Percentiles rank a stretch among this genome's conserved stretches.
Evolutionary conservation across 768 basidiomycete genomes (phyloP).

Genomic region (Boletus huronensis): DNA sequence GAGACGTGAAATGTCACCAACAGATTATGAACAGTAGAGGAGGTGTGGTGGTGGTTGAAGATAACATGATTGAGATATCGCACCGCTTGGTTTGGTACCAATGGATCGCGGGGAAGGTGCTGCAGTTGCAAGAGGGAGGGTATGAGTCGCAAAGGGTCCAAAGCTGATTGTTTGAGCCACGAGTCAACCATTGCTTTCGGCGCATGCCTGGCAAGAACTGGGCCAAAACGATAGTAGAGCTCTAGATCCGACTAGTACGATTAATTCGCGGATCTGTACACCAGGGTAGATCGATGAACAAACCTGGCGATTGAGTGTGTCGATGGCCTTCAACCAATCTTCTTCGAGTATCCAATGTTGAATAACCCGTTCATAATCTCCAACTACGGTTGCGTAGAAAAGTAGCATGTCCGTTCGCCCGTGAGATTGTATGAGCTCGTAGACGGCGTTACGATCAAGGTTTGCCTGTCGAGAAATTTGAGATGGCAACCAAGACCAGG

Average conservation of each 20-base stretch:
- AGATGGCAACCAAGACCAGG: neutral
- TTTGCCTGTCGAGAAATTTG: constrained; percentile 53
- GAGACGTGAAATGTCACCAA: constrained; percentile 83
- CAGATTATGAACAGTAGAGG: constrained; percentile 89
- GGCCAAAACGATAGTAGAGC: constrained; percentile 89
- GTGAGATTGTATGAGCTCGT: constrained; percentile 91
- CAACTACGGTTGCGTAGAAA: constrained; percentile 78
- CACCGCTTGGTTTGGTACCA: constrained; percentile 81
- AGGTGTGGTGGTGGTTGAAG: constrained; percentile 75
- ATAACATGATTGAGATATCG: constrained; percentile 85
- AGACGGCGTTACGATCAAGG: constrained; percentile 80
- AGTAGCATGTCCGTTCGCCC: constrained; percentile 91
- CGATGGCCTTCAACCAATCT: constrained; percentile 87
- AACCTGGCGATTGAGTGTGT: constrained; percentile 87
- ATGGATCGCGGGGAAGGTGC: constrained; percentile 64
- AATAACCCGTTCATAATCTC: constrained; percentile 80
- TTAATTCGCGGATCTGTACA: neutral
- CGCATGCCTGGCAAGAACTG: constrained; percentile 80
- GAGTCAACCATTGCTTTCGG: constrained; percentile 90
- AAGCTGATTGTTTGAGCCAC: constrained; percentile 78
- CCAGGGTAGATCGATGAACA: constrained; percentile 1
- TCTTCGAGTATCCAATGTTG: constrained; percentile 93
- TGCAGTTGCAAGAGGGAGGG: constrained; percentile 85
- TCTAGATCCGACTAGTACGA: constrained; percentile 67
- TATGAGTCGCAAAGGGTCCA: constrained; percentile 82